phyloP scores from a whole-genome alignment of 768 basidiomycete species.

The Hortiboletus flavorubellus region DNA sequence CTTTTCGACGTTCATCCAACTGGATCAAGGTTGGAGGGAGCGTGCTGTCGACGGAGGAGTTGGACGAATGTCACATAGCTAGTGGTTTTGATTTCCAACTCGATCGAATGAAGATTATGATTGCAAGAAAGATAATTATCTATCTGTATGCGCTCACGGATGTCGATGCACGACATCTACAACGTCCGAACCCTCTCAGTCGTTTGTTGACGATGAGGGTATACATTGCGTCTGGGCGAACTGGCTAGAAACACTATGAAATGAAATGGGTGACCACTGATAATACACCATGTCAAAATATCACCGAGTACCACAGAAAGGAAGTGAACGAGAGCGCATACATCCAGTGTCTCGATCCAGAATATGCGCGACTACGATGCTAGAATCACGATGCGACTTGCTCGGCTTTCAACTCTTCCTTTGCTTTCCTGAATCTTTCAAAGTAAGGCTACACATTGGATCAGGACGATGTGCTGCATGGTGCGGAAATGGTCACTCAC shows the following conservation, averaged over 20 bases:
- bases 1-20: no score
- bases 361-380: not conserved
- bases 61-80: not conserved
- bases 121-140: not conserved
- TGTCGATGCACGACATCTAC: not conserved
- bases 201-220: not conserved
- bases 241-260: not conserved
- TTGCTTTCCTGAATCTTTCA: slow-evolving; percentile 15
- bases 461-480: not conserved
- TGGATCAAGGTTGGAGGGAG: no score
- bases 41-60: no score
- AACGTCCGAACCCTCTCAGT: not conserved
- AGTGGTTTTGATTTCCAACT: not conserved
- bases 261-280: slow-evolving; percentile 7
- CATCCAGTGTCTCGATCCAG: not conserved
- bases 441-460: slow-evolving; percentile 16
- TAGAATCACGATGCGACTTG: slow-evolving; percentile 5
- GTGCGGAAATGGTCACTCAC: slow-evolving; percentile 13
- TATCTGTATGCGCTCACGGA: not conserved
- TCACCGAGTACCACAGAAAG: not conserved
- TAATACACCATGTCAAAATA: slow-evolving; percentile 12
- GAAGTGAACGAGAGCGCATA: slow-evolving; percentile 4
- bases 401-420: slow-evolving; percentile 11
- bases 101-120: not conserved
- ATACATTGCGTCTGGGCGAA: not conserved